These are phyloP conservation scores for Elymus sibiricus DNA, from an alignment of 176 grass and related monocot species.

Conservation along the genomic window DNA sequence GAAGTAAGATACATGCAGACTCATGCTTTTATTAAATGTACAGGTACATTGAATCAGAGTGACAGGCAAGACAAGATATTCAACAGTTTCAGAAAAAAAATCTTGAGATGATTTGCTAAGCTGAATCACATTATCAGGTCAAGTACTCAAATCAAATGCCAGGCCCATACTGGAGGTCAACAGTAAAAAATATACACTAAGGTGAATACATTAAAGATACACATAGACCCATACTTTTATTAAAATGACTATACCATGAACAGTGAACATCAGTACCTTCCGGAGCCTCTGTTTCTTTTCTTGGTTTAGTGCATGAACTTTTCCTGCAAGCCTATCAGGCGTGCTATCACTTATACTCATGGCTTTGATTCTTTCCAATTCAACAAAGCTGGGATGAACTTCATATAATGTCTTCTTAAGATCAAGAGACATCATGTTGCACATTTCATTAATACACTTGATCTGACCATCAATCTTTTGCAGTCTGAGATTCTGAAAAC, in stretches of 20 bases:
- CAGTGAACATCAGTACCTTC: constrained; percentile 29
- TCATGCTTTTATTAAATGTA: not conserved
- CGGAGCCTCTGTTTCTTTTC: too few relatives aligned
- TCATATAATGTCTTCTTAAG: constrained; percentile 56
- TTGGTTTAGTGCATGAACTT: too few relatives aligned
- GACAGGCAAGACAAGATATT: not conserved
- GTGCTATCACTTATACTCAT: too few relatives aligned
- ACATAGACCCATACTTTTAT: too few relatives aligned
- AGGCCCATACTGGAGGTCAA: too few relatives aligned
- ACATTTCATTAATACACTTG: constrained; percentile 62
- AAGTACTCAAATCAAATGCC: too few relatives aligned
- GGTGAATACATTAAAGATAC: too few relatives aligned
- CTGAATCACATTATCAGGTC: not conserved
- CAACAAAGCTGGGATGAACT: constrained; percentile 73
- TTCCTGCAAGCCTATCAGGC: too few relatives aligned
- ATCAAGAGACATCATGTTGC: constrained; percentile 67
- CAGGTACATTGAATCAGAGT: too few relatives aligned
- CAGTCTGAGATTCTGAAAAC: constrained; percentile 70
- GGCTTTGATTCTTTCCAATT: too few relatives aligned
- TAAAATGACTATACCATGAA: not conserved
- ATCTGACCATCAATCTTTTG: constrained; percentile 58
- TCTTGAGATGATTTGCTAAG: constrained; percentile 5
- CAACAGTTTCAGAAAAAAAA: not conserved
- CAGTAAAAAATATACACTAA: too few relatives aligned
- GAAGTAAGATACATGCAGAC: not conserved